phyloP scores from a whole-genome alignment of 192 early-diverging fungal species.

The Backusella morwellensis region DNA sequence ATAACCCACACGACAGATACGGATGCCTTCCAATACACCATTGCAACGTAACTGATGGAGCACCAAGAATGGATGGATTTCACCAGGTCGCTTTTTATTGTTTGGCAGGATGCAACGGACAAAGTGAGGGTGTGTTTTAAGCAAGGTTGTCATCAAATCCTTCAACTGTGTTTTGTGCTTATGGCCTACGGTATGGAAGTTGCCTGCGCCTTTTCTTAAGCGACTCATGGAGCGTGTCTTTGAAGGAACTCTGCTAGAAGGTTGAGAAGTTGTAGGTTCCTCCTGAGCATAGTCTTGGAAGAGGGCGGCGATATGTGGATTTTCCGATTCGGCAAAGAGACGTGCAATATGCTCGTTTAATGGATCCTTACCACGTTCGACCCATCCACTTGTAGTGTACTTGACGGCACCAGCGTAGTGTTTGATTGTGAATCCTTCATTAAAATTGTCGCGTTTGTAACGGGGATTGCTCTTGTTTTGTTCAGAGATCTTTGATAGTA shows the following conservation, averaged over 20 bases:
- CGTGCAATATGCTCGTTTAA: constrained; percentile 93
- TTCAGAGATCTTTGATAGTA: constrained; percentile 85
- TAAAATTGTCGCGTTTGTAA: constrained; percentile 83
- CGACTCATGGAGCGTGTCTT: constrained; percentile 11
- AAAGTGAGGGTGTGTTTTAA: constrained; percentile 95
- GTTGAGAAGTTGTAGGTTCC: constrained; percentile 26
- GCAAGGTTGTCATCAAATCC: constrained; percentile 82
- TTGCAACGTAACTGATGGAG: constrained; percentile 95
- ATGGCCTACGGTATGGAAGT: constrained; percentile 91
- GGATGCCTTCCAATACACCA: constrained; percentile 96
- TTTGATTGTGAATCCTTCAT: constrained; percentile 83
- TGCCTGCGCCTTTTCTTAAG: constrained; percentile 72
- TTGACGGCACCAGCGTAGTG: constrained; percentile 98
- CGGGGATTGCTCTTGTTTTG: constrained; percentile 79
- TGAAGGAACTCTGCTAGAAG: neutral
- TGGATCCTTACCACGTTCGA: constrained; percentile 98
- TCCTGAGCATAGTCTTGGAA: constrained; percentile 75
- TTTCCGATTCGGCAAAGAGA: constrained; percentile 79
- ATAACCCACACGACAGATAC: constrained; percentile 93
- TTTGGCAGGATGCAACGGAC: constrained; percentile 98
- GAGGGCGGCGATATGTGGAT: constrained; percentile 75
- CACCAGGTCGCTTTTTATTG: constrained; percentile 83
- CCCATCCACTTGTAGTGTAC: constrained; percentile 87
- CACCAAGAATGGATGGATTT: constrained; percentile 79
- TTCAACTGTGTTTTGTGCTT: constrained; percentile 93